A percentile compares a stretch with the other conserved stretches of the same genome.
Evolutionary conservation across 1,284 basidiomycete genomes (phyloP).

Genomic region (Sanguinoderma infundibulare): DNA sequence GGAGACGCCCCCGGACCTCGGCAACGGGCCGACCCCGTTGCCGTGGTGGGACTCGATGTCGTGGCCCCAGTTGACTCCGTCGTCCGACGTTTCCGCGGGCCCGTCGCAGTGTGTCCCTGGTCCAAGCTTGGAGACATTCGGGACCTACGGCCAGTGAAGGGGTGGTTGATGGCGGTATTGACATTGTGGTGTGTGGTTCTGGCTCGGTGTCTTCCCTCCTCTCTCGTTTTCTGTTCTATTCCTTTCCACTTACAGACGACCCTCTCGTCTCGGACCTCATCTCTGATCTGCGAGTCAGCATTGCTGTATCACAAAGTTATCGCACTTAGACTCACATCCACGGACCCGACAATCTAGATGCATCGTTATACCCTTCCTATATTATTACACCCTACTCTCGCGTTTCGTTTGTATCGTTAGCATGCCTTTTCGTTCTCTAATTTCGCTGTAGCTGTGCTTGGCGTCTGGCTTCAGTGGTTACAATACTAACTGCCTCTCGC

Average conservation of each 20-base stretch:
- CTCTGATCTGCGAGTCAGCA: background rate
- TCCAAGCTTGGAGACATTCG: background rate
- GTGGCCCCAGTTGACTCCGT: background rate
- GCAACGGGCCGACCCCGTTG: background rate
- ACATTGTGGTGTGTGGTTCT: background rate
- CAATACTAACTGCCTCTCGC: no score
- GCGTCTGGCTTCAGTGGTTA: no score
- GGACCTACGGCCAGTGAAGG: background rate
- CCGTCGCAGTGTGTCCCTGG: background rate
- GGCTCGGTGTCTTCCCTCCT: background rate
- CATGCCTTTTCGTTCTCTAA: no score
- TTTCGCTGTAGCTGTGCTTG: no score
- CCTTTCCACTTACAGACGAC: background rate
- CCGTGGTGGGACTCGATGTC: no score
- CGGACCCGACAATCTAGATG: no score
- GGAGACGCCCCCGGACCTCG: background rate
- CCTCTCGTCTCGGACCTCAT: background rate
- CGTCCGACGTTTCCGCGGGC: background rate
- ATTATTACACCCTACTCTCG: no score
- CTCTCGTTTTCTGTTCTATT: background rate
- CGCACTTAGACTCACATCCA: no score
- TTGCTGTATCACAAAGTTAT: no score
- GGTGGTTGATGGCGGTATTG: background rate
- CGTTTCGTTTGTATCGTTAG: no score
- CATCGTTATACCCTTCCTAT: no score